A percentile compares a stretch with the other conserved stretches of the same genome.
These are phyloP conservation scores for Paramecium primaurelia DNA, from an alignment of 73 alveolate species.

Conservation along the genomic window DNA sequence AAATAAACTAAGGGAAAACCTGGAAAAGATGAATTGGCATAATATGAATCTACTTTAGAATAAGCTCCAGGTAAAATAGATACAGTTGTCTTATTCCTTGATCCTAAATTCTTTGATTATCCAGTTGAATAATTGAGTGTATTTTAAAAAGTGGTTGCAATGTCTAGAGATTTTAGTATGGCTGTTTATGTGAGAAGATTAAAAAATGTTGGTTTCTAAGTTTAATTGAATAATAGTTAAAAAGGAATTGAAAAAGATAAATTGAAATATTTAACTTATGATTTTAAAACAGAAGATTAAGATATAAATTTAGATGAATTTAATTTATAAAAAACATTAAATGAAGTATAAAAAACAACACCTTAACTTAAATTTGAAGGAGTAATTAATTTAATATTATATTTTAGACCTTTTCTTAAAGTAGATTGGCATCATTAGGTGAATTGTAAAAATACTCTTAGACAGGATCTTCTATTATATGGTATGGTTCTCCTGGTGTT, in stretches of 20 bases:
- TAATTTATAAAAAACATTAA: background rate
- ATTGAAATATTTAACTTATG: slow-evolving; percentile 46
- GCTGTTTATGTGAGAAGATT: background rate
- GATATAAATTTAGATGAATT: slow-evolving; percentile 34
- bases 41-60: background rate
- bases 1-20: slow-evolving; percentile 23
- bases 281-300: slow-evolving; percentile 39
- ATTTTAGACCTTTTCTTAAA: slow-evolving; percentile 7
- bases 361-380: slow-evolving; percentile 56
- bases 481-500: slow-evolving; percentile 58
- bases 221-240: background rate
- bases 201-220: slow-evolving; percentile 37
- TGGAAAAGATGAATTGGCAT: background rate
- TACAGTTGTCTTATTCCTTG: background rate
- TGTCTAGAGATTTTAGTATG: slow-evolving; percentile 27
- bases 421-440: slow-evolving; percentile 54
- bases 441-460: slow-evolving; percentile 43
- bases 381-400: background rate
- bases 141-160: background rate
- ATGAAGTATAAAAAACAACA: background rate
- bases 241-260: slow-evolving; percentile 58
- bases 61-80: slow-evolving; percentile 42
- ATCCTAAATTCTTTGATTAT: slow-evolving; percentile 23
- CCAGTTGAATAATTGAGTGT: slow-evolving; percentile 35
- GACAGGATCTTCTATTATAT: slow-evolving; percentile 45